Conservation (phyloP, 768 basidiomycete species). For the Saitozyma sp. region DNA sequence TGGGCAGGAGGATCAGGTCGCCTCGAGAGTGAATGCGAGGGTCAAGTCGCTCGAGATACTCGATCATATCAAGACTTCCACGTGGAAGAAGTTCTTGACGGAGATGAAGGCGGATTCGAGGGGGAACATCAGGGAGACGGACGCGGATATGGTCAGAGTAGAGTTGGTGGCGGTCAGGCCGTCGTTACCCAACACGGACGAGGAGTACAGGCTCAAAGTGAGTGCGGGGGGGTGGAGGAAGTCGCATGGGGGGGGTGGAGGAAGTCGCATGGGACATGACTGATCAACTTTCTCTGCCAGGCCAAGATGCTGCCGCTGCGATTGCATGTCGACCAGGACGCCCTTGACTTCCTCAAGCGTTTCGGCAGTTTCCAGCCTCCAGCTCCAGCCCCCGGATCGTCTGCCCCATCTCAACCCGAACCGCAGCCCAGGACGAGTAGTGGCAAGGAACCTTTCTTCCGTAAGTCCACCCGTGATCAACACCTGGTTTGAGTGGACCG, state of each 20-base stretch:
- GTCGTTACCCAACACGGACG: constrained; percentile 63
- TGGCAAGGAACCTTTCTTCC: constrained; percentile 63
- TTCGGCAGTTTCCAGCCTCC: constrained; percentile 74
- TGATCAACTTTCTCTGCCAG: constrained; percentile 54
- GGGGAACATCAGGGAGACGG: constrained; percentile 86
- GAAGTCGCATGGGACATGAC: neutral
- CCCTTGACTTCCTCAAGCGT: constrained; percentile 93
- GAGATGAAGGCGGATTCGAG: constrained; percentile 77
- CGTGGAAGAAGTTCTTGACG: constrained; percentile 96
- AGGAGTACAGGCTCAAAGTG: constrained; percentile 78
- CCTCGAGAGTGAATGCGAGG: constrained; percentile 67
- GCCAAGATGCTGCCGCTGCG: constrained; percentile 86
- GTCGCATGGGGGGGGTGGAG: neutral
- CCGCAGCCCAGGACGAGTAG: constrained; percentile 27
- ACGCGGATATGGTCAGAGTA: constrained; percentile 87
- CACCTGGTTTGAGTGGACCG: neutral
- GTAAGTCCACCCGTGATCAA: constrained; percentile 55
- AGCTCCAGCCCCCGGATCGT: constrained; percentile 48
- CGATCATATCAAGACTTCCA: constrained; percentile 96
- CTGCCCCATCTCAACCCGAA: constrained; percentile 55
- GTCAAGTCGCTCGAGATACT: constrained; percentile 80
- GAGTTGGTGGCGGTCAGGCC: constrained; percentile 76
- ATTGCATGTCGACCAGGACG: constrained; percentile 96
- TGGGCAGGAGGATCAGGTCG: constrained; percentile 56
- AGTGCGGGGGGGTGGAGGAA: constrained; percentile 47